Evolutionary conservation across 768 basidiomycete genomes (phyloP).

Genomic region (Agaricus subrufescens): DNA sequence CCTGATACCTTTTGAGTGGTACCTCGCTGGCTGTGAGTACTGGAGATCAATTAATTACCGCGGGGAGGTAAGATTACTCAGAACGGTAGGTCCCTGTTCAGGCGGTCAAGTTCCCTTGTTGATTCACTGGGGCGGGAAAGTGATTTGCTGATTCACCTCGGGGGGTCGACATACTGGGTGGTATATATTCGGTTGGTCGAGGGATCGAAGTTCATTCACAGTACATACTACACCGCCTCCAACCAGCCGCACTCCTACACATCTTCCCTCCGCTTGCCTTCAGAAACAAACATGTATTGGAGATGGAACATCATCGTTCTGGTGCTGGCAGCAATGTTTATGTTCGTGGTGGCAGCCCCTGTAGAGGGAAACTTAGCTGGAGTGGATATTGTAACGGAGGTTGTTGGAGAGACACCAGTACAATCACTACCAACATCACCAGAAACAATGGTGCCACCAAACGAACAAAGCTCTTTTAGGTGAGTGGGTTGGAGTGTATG

Average conservation of each 20-base stretch:
- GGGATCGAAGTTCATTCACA: background rate
- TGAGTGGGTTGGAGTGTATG: background rate
- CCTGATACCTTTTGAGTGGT: background rate
- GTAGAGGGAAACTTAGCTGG: background rate
- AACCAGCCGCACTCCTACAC: background rate
- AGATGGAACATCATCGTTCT: constrained; percentile 5
- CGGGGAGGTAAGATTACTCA: background rate
- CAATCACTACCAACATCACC: background rate
- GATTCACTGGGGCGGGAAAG: background rate
- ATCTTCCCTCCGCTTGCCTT: background rate
- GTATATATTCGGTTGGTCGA: background rate
- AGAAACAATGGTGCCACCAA: background rate
- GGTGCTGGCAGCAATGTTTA: constrained; percentile 1
- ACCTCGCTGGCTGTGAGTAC: background rate
- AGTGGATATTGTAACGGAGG: background rate
- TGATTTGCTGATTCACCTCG: background rate
- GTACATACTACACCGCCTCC: background rate
- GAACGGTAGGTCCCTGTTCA: background rate
- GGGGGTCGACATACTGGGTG: background rate
- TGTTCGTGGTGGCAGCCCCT: constrained; percentile 8
- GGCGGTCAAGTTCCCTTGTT: background rate
- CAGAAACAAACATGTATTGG: constrained; percentile 7
- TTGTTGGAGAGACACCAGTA: background rate
- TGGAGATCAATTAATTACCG: constrained; percentile 1
- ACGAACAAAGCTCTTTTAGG: background rate